A percentile compares a stretch with the other conserved stretches of the same genome.
phyloP scores from a whole-genome alignment of 2,329 filamentous ascomycete species.

The Sporothrix protearum region DNA sequence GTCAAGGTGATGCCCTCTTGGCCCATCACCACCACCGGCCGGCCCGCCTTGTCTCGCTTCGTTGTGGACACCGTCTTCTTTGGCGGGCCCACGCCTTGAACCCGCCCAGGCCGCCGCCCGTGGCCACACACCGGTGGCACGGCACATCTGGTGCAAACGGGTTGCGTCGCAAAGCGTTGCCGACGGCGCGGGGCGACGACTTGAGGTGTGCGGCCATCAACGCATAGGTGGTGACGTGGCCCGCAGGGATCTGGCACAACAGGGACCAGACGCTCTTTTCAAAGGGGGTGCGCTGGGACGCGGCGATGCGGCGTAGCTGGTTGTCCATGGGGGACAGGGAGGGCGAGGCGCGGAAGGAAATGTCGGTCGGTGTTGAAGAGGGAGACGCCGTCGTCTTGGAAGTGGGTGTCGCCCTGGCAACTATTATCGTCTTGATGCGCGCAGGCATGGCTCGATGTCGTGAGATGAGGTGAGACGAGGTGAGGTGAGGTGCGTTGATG shows the following conservation, averaged over 20 bases:
- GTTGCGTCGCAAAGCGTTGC: slow-evolving; percentile 72
- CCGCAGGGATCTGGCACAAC: slow-evolving; percentile 72
- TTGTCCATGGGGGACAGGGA: slow-evolving; percentile 34
- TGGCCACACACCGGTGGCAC: slow-evolving; percentile 76
- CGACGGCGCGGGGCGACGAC: slow-evolving; percentile 72
- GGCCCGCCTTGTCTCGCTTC: slow-evolving; percentile 41
- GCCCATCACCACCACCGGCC: slow-evolving; percentile 43
- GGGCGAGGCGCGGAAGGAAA: background rate
- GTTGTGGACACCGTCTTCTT: slow-evolving; percentile 47
- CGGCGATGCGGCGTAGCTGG: slow-evolving; percentile 46
- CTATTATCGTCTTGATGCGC: background rate
- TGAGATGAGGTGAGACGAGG: background rate
- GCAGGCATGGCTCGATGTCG: background rate
- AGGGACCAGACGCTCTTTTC: slow-evolving; percentile 65
- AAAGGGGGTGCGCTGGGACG: slow-evolving; percentile 48
- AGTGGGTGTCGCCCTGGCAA: background rate
- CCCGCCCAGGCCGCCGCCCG: slow-evolving; percentile 65
- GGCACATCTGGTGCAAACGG: slow-evolving; percentile 80
- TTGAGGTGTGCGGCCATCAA: slow-evolving; percentile 63
- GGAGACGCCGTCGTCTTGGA: background rate
- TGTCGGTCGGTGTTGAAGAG: background rate
- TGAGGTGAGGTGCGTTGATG: background rate
- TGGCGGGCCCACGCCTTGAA: slow-evolving; percentile 64
- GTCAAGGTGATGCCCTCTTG: slow-evolving; percentile 61
- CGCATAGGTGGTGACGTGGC: slow-evolving; percentile 74